Percentiles rank a stretch among this genome's conserved stretches.
These are phyloP conservation scores for Elaeis guineensis DNA, from an alignment of 176 grass and related monocot species.

Conservation along the genomic window DNA sequence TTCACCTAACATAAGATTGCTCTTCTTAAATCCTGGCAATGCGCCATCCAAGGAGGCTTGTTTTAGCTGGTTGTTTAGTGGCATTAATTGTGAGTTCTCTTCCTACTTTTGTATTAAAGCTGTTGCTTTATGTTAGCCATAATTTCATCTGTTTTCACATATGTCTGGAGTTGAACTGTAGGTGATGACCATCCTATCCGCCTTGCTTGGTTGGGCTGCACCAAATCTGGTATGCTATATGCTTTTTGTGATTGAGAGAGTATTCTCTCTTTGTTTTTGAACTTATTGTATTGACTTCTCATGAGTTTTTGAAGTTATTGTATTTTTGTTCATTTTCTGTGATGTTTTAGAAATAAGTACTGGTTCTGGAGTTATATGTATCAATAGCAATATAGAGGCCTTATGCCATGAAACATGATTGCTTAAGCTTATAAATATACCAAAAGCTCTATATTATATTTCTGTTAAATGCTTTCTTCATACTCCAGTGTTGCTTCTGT, in stretches of 20 bases:
- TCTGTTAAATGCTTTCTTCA: too few species aligned
- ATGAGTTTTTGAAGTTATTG: too few species aligned
- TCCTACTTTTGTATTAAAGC: not conserved
- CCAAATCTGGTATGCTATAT: constrained; percentile 80
- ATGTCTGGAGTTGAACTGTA: constrained; percentile 26
- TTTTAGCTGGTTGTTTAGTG: constrained; percentile 63
- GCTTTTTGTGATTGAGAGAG: not conserved
- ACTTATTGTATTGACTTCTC: too few species aligned
- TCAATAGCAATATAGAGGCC: too few species aligned
- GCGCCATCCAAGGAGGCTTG: constrained; percentile 77
- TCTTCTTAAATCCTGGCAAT: constrained; percentile 80
- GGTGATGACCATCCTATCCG: constrained; percentile 91
- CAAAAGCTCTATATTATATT: too few species aligned
- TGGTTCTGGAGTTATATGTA: too few species aligned
- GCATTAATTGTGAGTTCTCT: constrained; percentile 62
- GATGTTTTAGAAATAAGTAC: too few species aligned
- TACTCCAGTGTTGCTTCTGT: too few species aligned
- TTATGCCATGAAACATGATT: too few species aligned
- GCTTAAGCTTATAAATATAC: too few species aligned
- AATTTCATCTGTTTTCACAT: not conserved
- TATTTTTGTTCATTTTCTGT: too few species aligned
- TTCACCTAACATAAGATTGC: constrained; percentile 19
- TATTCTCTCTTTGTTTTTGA: too few species aligned
- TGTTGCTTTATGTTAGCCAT: not conserved
- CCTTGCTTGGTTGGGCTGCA: constrained; percentile 76